Evolutionary conservation across 495 filamentous ascomycete genomes (phyloP), one percentile per base, ranked within the genome.

Genomic region (Penicillium canariense): DNA sequence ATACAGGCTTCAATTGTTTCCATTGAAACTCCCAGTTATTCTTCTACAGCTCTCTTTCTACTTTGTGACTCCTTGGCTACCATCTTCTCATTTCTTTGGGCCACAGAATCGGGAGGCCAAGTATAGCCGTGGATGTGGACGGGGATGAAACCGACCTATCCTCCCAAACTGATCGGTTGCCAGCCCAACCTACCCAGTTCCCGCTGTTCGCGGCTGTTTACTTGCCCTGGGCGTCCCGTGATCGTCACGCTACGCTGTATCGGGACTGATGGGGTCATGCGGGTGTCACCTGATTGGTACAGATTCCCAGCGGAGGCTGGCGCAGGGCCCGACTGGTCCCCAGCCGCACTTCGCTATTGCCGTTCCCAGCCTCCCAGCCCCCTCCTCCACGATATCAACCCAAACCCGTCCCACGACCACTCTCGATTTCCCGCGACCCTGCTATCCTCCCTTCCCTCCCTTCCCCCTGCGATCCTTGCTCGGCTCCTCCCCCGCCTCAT

Each of bases 351-450:
- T 51, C 35, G 47, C 55, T 61, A 59, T 60, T 48, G 58, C 63
- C 50, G 56, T 67, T 67, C 69, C 72, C 72, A 76, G 72, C 73
- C 72, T 71, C 71, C 70, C 69, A 67, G 65, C 63, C 69, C 66
- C 63, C 68, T 65, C 64, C 67, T 65, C 61, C 70, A 68, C 57
- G 54, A 62, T 63, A 70, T 70, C 67, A 71, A 40, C 46, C 46
- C 58, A 47, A 42, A 46, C 48, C 56, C 51, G 50, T 54, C 52
- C 55, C 39, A 61, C 51, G 54, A 63, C 63, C 66, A 67, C 62
- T 56, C 61, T 60, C 58, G 46, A 35, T 34, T 58, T 62, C 42
- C 48, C 49, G 58, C 61, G 52, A 56, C 59, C 50, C 49, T 57
- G 31, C 39, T 45, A 27, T 55, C 46, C 60, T 49, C 28, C 25